These are phyloP conservation scores for Picochlorum sp. DNA, from an alignment of 139 green algal species.

Conservation along the genomic window DNA sequence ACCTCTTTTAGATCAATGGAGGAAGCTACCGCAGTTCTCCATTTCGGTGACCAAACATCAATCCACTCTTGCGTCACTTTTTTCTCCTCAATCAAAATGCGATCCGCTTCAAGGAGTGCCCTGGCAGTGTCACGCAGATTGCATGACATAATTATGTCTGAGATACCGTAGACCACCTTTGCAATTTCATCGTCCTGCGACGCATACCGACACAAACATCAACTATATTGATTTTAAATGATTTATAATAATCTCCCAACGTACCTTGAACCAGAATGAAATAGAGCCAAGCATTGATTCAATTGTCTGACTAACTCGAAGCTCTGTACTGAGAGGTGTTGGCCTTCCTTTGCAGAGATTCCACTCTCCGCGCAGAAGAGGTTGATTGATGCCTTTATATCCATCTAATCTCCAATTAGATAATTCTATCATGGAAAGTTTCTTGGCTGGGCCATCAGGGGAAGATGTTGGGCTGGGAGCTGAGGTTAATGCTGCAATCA, in stretches of 20 bases:
- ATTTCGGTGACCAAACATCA: constrained; percentile 34
- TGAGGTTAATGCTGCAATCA: constrained; percentile 45
- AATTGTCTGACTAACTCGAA: constrained; percentile 34
- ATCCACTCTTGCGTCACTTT: constrained; percentile 30
- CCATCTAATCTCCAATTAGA: constrained; percentile 39
- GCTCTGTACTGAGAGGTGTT: constrained; percentile 14
- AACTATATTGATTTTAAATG: no score
- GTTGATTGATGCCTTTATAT: constrained; percentile 45
- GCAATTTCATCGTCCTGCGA: not conserved
- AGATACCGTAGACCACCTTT: constrained; percentile 7
- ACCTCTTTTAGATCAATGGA: constrained; percentile 27
- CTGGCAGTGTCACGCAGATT: constrained; percentile 11
- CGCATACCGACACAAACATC: no score
- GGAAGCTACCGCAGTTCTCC: constrained; percentile 29
- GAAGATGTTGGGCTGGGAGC: constrained; percentile 32
- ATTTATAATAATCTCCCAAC: no score
- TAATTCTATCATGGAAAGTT: constrained; percentile 23
- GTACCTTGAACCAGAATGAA: constrained; percentile 51
- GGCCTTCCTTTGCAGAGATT: constrained; percentile 19
- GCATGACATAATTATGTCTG: not conserved
- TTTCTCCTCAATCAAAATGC: constrained; percentile 15
- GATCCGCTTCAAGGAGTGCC: constrained; percentile 28
- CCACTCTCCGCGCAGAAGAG: constrained; percentile 56
- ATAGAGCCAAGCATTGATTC: constrained; percentile 42
- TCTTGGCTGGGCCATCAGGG: not conserved